Conservation (phyloP, 2,329 filamentous ascomycete species). For the Botryotinia convoluta region DNA sequence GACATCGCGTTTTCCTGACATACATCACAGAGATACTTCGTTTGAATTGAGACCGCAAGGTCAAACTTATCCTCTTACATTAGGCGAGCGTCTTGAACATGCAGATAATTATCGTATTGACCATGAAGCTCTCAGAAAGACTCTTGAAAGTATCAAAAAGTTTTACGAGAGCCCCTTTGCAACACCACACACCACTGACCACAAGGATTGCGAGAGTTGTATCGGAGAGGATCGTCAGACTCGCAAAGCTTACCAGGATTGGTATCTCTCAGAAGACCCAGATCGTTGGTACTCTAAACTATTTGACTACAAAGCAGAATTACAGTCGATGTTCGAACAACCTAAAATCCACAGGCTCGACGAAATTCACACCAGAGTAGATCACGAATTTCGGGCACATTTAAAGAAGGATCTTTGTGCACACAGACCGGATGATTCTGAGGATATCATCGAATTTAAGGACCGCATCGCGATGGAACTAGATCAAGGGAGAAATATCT, state of each 20-base stretch:
- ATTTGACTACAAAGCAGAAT: constrained; percentile 25
- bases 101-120: constrained; percentile 29
- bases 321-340: constrained; percentile 30
- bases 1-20: constrained; percentile 8
- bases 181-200: constrained; percentile 28
- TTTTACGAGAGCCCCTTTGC: constrained; percentile 25
- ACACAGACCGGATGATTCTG: constrained; percentile 20
- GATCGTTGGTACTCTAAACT: constrained; percentile 29
- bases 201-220: constrained; percentile 32
- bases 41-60: constrained; percentile 19
- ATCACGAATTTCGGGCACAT: constrained; percentile 30
- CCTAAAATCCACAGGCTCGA: constrained; percentile 25
- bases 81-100: constrained; percentile 31
- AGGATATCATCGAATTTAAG: constrained; percentile 21
- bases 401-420: constrained; percentile 30
- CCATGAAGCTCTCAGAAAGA: constrained; percentile 26
- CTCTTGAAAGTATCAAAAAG: constrained; percentile 22
- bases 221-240: constrained; percentile 29
- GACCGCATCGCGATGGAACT: constrained; percentile 21
- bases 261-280: constrained; percentile 32
- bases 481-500: constrained; percentile 20
- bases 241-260: constrained; percentile 32
- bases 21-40: neutral
- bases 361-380: constrained; percentile 30
- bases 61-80: constrained; percentile 27